phyloP scores from a whole-genome alignment of 2,329 filamentous ascomycete genomes.

The Nothomitra cinnamomea region DNA sequence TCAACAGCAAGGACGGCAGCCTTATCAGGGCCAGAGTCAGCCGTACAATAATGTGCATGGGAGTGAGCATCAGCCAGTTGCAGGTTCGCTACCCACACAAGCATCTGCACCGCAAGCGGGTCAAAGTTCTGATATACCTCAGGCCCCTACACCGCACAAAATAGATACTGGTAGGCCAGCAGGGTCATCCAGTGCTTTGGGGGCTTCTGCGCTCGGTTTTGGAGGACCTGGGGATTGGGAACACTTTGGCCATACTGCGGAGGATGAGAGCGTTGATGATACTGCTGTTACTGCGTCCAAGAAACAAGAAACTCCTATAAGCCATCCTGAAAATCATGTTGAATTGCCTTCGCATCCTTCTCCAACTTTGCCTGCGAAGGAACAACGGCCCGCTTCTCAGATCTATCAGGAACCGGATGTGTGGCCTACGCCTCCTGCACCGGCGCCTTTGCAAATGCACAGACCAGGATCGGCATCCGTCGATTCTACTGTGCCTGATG shows the following conservation, averaged over 20 bases:
- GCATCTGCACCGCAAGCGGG: background rate
- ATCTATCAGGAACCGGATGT: background rate
- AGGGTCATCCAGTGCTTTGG: background rate
- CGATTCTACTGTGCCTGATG: background rate
- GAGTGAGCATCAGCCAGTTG: background rate
- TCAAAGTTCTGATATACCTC: background rate
- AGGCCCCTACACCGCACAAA: background rate
- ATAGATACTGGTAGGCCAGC: background rate
- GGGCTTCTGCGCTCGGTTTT: constrained; percentile 4
- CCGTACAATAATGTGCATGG: background rate
- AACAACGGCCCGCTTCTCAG: background rate
- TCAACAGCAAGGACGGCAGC: background rate
- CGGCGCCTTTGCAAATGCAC: background rate
- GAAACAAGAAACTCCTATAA: background rate
- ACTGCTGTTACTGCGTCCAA: background rate
- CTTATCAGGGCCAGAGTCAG: background rate
- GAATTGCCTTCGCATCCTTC: background rate
- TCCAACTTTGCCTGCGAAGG: background rate
- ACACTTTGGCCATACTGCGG: background rate
- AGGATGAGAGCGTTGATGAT: constrained; percentile 2
- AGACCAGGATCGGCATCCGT: background rate
- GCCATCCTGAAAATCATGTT: background rate
- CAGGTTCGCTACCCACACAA: background rate
- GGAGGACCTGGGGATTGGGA: constrained; percentile 5
- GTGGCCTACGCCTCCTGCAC: background rate